Evolutionary conservation across 805 yeast species (phyloP), one percentile per base, ranked within the genome.

Genomic region (Wickerhamomyces rabaulensis): DNA sequence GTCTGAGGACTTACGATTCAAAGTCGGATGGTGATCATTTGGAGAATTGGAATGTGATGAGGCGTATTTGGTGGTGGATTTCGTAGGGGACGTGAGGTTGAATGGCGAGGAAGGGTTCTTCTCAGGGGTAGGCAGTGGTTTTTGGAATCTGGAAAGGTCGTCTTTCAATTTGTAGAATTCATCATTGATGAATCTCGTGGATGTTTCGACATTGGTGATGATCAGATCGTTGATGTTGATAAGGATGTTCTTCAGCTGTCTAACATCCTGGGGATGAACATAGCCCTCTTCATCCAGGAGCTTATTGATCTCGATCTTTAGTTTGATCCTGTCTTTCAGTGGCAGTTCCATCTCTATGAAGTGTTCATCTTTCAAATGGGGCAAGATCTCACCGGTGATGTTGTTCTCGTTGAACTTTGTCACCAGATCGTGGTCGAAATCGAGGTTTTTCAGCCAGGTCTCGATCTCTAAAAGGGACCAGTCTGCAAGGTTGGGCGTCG

Each of bases 321-420:
- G 66, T 36, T 64, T 61, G 4, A 91, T 69, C 23, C 96, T 71
- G 17, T 76, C 74, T 26, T 75, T 74, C 27, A 85, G 60, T 29
- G 50, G 46, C 1, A 86, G 73, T 2, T 91, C 95, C 58, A 92
- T 67, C 44, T 90, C 96, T 50, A 73, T 70, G 39, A 91, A 75
- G 59, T 89, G 94, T 9, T 76, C 79, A 12, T 86, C 78, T 27
- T 80, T 79, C 42, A 91, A 68, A 50, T 79, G 82, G 2, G 87
- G 80, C 43, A 92, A 67, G 4, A 86, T 73, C 26, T 84, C 78
- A 2, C 96, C 96, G 4, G 84, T 80, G 43, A 87, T 78, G 54
- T 81, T 81, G 63, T 87, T 78, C 3, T 70, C 73, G 22, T 71
- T 65, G 58, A 84, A 82, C 27, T 41, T 47, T 19, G 50, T 33